Evolutionary conservation across 1,284 basidiomycete genomes (phyloP), one percentile per base, ranked within the genome.

Genomic region (Entoloma clypeatum): DNA sequence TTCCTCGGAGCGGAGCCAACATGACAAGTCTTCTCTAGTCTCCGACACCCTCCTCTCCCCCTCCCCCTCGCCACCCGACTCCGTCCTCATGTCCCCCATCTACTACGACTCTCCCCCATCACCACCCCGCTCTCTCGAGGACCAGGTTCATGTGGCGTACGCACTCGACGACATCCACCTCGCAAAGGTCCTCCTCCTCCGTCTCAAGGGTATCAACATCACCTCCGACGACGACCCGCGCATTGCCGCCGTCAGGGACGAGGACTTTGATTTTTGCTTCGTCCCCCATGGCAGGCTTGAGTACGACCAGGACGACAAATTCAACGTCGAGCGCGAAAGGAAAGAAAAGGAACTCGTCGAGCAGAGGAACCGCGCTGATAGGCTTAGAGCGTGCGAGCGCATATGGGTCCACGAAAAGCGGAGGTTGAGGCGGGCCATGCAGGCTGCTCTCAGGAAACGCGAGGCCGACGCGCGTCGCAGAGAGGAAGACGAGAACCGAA

Each of bases 141-240:
- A 81, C 64, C 77, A 77, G 57, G 70, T 82, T 32, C 78, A 82
- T 54, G 64, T 72, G 50, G 81, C 81, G 5, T 82, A 82, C 52
- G 77, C 80, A 0, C 64, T 69, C 42, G 80, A 82, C 56, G 66
- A 84, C 62, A 73, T 83, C 45, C 77, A 75, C 44, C 69, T 75
- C 43, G 79, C 81, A 28, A 80, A 79, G 63, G 66, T 77, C 21
- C 68, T 84, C 16, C 67, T 79, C 10, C 63, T 84, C 40, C 69
- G 72, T 25, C 72, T 81, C 49, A 73, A 75, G 44, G 79, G 79
- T 46, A 71, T 81, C 39, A 71, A 79, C 41, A 72, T 81, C 52
- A 66, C 69, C 9, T 68, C 68, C 13, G 74, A 78, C 54, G 60
- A 72, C 44, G 80, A 82, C 59, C 78, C 80, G 1, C 72, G 77